These are phyloP conservation scores for Nephelium lappaceum DNA, from an alignment of 345 rosid species.

Conservation along the genomic window DNA sequence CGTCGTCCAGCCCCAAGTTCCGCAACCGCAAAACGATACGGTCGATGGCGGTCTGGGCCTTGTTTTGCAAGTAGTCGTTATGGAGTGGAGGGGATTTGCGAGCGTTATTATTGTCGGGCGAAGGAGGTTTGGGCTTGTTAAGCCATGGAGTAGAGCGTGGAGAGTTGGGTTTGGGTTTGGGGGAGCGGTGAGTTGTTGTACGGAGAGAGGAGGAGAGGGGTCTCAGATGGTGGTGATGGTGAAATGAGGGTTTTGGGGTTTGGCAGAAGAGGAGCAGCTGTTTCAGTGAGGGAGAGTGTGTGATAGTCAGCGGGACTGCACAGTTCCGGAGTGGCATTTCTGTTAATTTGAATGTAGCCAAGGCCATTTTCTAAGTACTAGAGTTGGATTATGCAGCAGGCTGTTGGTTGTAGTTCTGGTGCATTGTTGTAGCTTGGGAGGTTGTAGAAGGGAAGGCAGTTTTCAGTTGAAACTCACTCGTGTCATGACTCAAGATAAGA, in stretches of 20 bases:
- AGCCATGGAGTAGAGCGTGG: slow-evolving; percentile 53
- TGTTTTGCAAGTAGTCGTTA: slow-evolving; percentile 29
- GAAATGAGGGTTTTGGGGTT: slow-evolving; percentile 40
- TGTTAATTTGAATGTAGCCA: slow-evolving; percentile 52
- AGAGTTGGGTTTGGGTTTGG: slow-evolving; percentile 30
- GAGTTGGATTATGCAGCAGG: neutral
- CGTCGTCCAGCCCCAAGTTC: slow-evolving; percentile 76
- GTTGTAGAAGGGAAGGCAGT: slow-evolving; percentile 17
- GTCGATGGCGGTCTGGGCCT: slow-evolving; percentile 71
- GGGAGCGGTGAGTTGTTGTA: slow-evolving; percentile 31
- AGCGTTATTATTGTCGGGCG: too few species aligned
- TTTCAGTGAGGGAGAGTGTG: slow-evolving; percentile 47
- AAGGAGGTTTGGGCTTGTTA: slow-evolving; percentile 26
- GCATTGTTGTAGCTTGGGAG: slow-evolving; percentile 28
- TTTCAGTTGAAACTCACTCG: neutral
- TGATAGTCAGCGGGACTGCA: slow-evolving; percentile 39
- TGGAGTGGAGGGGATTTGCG: neutral
- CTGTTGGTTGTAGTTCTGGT: slow-evolving; percentile 4
- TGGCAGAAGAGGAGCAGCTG: slow-evolving; percentile 41
- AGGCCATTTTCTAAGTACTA: slow-evolving; percentile 43
- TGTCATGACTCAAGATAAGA: slow-evolving; percentile 38
- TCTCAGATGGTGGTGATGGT: slow-evolving; percentile 18
- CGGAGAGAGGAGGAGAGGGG: slow-evolving; percentile 46
- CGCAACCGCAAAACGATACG: slow-evolving; percentile 85
- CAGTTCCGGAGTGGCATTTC: slow-evolving; percentile 72